Evolutionary conservation across 192 early-diverging fungal genomes (phyloP), one percentile per base, ranked within the genome.

Genomic region (Podila epicladia): DNA sequence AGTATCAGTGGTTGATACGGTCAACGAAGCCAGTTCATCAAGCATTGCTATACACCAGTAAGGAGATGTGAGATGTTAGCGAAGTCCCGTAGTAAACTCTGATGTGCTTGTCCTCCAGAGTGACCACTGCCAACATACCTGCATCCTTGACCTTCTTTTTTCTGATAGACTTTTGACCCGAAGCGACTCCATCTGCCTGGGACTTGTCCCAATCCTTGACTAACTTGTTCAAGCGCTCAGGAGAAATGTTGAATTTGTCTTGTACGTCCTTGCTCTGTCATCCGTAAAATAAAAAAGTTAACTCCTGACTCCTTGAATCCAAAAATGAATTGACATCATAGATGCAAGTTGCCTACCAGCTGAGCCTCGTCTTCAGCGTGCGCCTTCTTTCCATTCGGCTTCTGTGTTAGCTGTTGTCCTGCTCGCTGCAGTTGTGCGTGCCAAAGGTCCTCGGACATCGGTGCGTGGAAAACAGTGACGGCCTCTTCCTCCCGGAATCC

Each of bases 241-340:
- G 84, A 4, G 87, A 82, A 11, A 90, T 82, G 26, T 86, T 87
- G 59, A 82, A 90, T 67, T 88, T 88, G 67, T 85, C 79, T 57
- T 88, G 85, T 4, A 88, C 83, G 60, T 86, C 77, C 64, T 85
- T 88, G 55, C 83, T 78, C 89, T 88, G 26, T 63, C n/a, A 9
- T 13, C 41, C 28, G n/a, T 5, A n/a, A 69, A 57, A 55, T 31
- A 67, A 35, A 38, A 35, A 59, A 37, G 35, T 33, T 48, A 33
- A 24, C 48, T 48, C 28, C 19, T 9, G 13, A 19, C 22, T 22
- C 31, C 32, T 11, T 37, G 35, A 49, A 6, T 31, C 4, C 28
- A 37, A 60, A 69, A 13, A 31, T 7, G 3, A 59, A 26, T 31
- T 35, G 26, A 31, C 2, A 29, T 53, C 29, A 17, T 26, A 20